These are phyloP conservation scores for Lentinula sp. DNA, from an alignment of 768 basidiomycete species.

Conservation along the genomic window DNA sequence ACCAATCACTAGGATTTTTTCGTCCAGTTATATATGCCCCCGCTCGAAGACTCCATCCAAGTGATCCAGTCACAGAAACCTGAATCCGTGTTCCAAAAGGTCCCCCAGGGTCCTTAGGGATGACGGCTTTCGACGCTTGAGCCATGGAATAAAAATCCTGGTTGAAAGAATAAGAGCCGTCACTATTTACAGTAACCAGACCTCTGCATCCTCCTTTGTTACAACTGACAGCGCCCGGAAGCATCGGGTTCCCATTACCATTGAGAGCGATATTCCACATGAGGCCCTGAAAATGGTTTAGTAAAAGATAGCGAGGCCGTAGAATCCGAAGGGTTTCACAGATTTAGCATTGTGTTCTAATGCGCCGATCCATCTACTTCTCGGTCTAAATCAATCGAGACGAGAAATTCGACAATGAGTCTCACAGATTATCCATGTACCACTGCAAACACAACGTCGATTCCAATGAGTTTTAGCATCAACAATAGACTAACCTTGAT, in stretches of 20 bases:
- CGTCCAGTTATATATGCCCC: slow-evolving; percentile 43
- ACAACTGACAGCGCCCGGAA: neutral
- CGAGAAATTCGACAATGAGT: neutral
- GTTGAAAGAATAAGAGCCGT: slow-evolving; percentile 10
- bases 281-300: slow-evolving; percentile 29
- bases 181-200: slow-evolving; percentile 13
- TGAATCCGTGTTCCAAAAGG: slow-evolving; percentile 36
- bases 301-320: neutral
- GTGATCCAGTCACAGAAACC: slow-evolving; percentile 27
- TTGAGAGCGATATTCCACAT: slow-evolving; percentile 49
- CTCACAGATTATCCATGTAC: slow-evolving; percentile 46
- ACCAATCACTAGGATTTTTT: slow-evolving; percentile 30
- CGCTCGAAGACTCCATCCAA: slow-evolving; percentile 33
- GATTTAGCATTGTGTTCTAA: slow-evolving; percentile 20
- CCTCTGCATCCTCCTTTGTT: slow-evolving; percentile 1
- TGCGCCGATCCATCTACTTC: slow-evolving; percentile 33
- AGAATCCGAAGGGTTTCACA: slow-evolving; percentile 12
- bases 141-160: slow-evolving; percentile 32
- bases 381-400: neutral
- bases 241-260: slow-evolving; percentile 28
- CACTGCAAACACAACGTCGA: slow-evolving; percentile 22
- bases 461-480: neutral
- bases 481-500: slow-evolving; percentile 33
- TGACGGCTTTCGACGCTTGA: slow-evolving; percentile 44
- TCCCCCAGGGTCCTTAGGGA: slow-evolving; percentile 39